These are phyloP conservation scores for Saccharomyces hybrid DNA, from an alignment of 1,139 yeast species.

Conservation along the genomic window DNA sequence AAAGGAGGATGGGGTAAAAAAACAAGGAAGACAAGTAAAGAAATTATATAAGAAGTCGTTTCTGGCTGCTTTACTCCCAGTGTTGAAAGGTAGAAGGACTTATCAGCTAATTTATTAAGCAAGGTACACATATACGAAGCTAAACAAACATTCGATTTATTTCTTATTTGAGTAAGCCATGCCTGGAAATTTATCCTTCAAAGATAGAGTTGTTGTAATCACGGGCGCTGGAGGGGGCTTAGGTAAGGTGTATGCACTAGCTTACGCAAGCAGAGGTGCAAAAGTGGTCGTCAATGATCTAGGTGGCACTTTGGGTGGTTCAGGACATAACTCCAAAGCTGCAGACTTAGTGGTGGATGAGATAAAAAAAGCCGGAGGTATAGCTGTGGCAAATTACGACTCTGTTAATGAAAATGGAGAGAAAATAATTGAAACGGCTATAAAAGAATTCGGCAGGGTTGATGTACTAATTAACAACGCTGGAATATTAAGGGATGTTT, in stretches of 20 bases:
- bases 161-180: background rate
- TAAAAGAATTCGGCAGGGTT: constrained; percentile 79
- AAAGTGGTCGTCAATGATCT: constrained; percentile 86
- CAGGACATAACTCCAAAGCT: constrained; percentile 56
- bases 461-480: constrained; percentile 91
- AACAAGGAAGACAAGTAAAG: background rate
- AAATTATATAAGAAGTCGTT: background rate
- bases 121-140: background rate
- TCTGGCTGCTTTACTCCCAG: background rate
- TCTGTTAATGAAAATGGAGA: constrained; percentile 81
- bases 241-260: constrained; percentile 82
- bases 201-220: constrained; percentile 79
- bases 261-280: constrained; percentile 87
- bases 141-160: background rate
- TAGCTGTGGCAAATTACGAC: constrained; percentile 91
- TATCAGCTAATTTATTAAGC: background rate
- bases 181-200: constrained; percentile 35
- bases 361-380: constrained; percentile 64
- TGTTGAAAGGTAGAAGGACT: background rate
- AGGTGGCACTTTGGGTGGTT: constrained; percentile 76
- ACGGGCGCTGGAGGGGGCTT: constrained; percentile 99
- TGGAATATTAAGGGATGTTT: constrained; percentile 69
- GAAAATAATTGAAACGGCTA: constrained; percentile 78
- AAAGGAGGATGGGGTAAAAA: background rate
- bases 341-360: constrained; percentile 89